These are phyloP conservation scores for Colletotrichum sp. DNA, from an alignment of 2,329 filamentous ascomycete genomes.

Conservation along the genomic window DNA sequence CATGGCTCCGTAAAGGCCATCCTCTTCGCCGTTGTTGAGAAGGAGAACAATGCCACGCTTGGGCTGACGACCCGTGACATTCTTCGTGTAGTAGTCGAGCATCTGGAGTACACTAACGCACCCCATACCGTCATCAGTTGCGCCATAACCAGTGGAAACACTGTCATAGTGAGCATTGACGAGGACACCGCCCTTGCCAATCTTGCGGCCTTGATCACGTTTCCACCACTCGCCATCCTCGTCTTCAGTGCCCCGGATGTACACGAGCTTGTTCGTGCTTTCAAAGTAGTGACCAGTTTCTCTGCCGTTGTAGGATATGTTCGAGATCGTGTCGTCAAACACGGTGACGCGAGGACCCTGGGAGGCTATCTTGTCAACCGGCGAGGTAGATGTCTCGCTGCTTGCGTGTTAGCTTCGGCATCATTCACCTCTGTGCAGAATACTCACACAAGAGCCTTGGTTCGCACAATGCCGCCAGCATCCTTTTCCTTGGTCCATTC, in stretches of 20 bases:
- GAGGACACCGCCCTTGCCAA: conserved; percentile 77
- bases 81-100: conserved; percentile 81
- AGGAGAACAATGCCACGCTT: conserved; percentile 82
- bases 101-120: conserved; percentile 87
- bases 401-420: not conserved
- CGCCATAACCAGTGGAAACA: conserved; percentile 89
- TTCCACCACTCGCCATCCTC: conserved; percentile 78
- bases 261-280: conserved; percentile 89
- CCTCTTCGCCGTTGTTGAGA: conserved; percentile 96
- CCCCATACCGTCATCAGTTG: conserved; percentile 92
- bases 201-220: conserved; percentile 46
- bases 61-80: conserved; percentile 65
- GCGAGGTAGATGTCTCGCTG: not conserved
- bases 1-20: conserved; percentile 85
- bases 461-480: conserved; percentile 34
- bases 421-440: not conserved
- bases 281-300: conserved; percentile 77
- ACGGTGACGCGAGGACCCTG: conserved; percentile 60
- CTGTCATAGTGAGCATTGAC: conserved; percentile 94
- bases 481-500: conserved; percentile 45
- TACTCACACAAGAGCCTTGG: conserved; percentile 19
- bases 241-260: conserved; percentile 83
- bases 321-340: conserved; percentile 81
- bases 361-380: conserved; percentile 12
- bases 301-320: conserved; percentile 68